Conservation (phyloP, 129 eudicot species). For the Gnaphalium uliginosum region DNA sequence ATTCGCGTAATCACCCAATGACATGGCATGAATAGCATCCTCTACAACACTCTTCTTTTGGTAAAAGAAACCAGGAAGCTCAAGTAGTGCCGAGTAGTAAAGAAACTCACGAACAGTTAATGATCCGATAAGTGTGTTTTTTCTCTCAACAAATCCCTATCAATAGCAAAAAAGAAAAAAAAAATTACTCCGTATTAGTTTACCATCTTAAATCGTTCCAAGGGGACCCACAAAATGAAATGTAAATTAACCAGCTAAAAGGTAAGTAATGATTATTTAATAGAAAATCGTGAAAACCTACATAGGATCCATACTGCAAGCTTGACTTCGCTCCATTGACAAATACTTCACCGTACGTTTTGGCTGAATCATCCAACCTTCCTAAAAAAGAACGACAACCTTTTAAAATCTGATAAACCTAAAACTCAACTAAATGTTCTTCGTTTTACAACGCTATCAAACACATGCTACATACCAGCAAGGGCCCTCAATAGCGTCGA, state of each 20-base stretch:
- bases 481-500: constrained; percentile 88
- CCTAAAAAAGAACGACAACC: constrained; percentile 50
- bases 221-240: background rate
- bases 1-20: constrained; percentile 81
- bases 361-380: constrained; percentile 85
- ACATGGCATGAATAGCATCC: constrained; percentile 92
- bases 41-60: constrained; percentile 77
- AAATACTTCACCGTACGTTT: constrained; percentile 79
- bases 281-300: constrained; percentile 40
- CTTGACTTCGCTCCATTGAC: constrained; percentile 68
- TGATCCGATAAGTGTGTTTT: constrained; percentile 75
- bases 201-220: background rate
- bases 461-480: constrained; percentile 57
- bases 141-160: constrained; percentile 70
- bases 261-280: background rate
- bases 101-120: constrained; percentile 84
- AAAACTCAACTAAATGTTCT: background rate
- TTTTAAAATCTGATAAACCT: constrained; percentile 19
- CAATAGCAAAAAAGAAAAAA: background rate
- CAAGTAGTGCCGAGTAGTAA: constrained; percentile 90
- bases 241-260: background rate
- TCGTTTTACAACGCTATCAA: background rate
- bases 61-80: constrained; percentile 91
- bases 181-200: no score
- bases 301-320: constrained; percentile 87